Base-by-base conservation (phyloP, 495 filamentous ascomycete species). In the Penicillium coprophilum region DNA sequence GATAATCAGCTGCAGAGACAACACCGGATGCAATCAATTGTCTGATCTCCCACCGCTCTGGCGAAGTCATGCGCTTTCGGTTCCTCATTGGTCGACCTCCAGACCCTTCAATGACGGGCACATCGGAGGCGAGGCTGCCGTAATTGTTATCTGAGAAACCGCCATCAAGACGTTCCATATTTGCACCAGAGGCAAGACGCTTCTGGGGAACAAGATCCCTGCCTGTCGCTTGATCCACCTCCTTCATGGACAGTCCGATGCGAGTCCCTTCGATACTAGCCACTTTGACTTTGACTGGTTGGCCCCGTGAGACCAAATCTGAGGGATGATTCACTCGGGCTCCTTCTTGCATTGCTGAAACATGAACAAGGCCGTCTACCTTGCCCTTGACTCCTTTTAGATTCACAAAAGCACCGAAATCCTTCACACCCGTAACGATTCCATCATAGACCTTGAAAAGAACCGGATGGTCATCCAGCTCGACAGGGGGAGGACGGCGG, bases 331-430 rank as follows among this genome's bases (percentile, higher is more conserved):
- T 95, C 28, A 97, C 91, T 24, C 93, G 84, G 34, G 86, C 85
- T 1, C 90, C 90, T 61, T 92, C 89, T 55, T 88, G 85, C 76
- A 97, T 88, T n/a, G 89, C 89, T 30, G 93, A 96, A n/a, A 98
- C 83, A 71, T 98, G 94, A 6, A 97, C 93, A 65, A 98, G 80
- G 3, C 94, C 94, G 64, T 96, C 92, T 21, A 95, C 87, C 66
- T 91, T 95, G 15, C 92, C 91, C 67, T 79, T 85, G 4, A 98
- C 86, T 23, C 90, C 89, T 62, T 84, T 77, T n/a, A 98, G 72
- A 62, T 93, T 97, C 48, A 98, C 92, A 70, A 98, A 98, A 12
- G 87, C 90, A 32, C 94, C 94, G 73, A 97, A 98, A 60, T 96
- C 89, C 67, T 96, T 97, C 30, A 97, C 79, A 0, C 92, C 91